Evolutionary conservation across 176 grass and related monocot genomes (phyloP).

Genomic region (Coix lacrymajobi): DNA sequence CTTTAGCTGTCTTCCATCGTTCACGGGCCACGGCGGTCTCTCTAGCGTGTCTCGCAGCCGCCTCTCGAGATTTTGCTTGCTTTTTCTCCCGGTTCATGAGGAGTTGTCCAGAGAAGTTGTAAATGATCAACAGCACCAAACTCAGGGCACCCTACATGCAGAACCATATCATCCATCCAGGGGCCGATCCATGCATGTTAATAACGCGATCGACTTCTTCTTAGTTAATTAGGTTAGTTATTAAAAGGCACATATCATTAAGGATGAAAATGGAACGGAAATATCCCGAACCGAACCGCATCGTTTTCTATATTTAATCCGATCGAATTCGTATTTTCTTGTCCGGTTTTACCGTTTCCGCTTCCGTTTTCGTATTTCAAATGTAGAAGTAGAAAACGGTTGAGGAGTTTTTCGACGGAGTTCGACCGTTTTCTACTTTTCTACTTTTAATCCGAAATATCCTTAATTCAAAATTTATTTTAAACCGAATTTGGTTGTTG

Average conservation of each 20-base stretch:
- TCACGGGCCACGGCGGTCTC: constrained; percentile 69
- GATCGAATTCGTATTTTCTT: too few species aligned
- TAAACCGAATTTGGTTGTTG: too few species aligned
- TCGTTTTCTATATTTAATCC: too few species aligned
- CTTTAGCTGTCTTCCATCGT: constrained; percentile 87
- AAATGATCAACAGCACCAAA: constrained; percentile 73
- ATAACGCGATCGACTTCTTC: background rate
- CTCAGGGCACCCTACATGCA: constrained; percentile 62
- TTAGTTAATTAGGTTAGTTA: constrained; percentile 9
- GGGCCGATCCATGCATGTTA: background rate
- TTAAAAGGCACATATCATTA: constrained; percentile 15
- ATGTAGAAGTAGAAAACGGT: too few species aligned
- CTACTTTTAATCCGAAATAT: too few species aligned
- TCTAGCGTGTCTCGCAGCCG: constrained; percentile 62
- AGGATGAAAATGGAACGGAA: too few species aligned
- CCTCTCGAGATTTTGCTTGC: constrained; percentile 89
- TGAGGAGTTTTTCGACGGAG: too few species aligned
- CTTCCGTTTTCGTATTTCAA: too few species aligned
- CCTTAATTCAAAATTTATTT: too few species aligned
- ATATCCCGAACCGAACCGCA: too few species aligned
- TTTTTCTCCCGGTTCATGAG: constrained; percentile 72
- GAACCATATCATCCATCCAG: background rate
- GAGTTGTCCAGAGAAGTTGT: constrained; percentile 94
- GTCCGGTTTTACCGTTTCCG: too few species aligned
- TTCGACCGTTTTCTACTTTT: too few species aligned